Evolutionary conservation across 352 stramenopile species (phyloP).

Genomic region (Phytophthora ohioensis): DNA sequence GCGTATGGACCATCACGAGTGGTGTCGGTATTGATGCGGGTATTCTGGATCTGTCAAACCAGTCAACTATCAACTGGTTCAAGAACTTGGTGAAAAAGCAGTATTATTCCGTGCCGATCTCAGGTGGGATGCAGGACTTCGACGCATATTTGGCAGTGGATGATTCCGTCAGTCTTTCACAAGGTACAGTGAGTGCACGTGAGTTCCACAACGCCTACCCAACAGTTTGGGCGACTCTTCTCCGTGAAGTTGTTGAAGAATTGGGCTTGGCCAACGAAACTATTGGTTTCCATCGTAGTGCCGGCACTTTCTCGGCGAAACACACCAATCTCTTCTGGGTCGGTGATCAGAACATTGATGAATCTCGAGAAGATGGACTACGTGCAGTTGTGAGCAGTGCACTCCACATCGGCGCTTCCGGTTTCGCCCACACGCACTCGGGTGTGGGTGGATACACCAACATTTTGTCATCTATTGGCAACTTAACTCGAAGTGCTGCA

Average conservation of each 20-base stretch:
- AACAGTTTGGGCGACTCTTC: constrained; percentile 29
- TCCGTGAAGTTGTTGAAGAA: constrained; percentile 30
- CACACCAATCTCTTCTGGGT: constrained; percentile 41
- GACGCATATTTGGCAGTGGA: constrained; percentile 33
- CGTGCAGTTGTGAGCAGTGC: constrained; percentile 34
- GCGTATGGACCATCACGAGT: constrained; percentile 34
- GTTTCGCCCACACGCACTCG: constrained; percentile 33
- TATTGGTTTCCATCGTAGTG: constrained; percentile 38
- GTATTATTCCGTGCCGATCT: constrained; percentile 38
- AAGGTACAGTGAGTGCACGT: constrained; percentile 23
- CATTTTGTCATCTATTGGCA: constrained; percentile 28
- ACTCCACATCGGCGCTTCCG: constrained; percentile 31
- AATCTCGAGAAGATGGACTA: constrained; percentile 33
- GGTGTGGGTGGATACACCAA: constrained; percentile 41
- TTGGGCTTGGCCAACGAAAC: constrained; percentile 34
- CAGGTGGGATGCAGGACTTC: constrained; percentile 39
- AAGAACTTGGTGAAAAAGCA: constrained; percentile 34
- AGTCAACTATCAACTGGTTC: constrained; percentile 38
- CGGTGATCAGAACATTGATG: constrained; percentile 40
- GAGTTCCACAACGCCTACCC: constrained; percentile 38
- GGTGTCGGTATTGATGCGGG: constrained; percentile 32
- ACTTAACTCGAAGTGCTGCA: constrained; percentile 31
- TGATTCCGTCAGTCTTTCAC: constrained; percentile 24
- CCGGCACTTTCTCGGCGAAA: constrained; percentile 30
- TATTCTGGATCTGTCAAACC: constrained; percentile 34